Percentiles rank a stretch among this genome's conserved stretches.
These are phyloP conservation scores for Suhomyces wounanorum DNA, from an alignment of 1,139 yeast species.

Conservation along the genomic window DNA sequence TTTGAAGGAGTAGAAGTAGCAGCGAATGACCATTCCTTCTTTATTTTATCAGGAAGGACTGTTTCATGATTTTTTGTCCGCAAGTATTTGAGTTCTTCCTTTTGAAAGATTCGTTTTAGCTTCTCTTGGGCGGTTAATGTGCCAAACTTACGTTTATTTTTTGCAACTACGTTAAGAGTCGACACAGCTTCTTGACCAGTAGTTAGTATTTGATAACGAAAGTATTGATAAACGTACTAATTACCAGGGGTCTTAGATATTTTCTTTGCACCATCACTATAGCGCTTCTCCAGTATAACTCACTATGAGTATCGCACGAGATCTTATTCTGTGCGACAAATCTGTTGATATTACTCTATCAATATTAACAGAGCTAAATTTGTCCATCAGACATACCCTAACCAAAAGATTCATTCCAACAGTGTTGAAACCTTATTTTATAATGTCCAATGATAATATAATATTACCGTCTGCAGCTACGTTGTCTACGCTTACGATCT, in stretches of 20 bases:
- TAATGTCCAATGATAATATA: constrained; percentile 39
- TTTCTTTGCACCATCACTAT: background rate
- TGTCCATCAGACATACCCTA: background rate
- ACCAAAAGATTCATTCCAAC: background rate
- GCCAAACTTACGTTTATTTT: background rate
- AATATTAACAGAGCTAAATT: background rate
- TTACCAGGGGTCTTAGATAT: too few relatives aligned
- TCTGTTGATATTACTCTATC: background rate
- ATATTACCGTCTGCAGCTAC: constrained; percentile 44
- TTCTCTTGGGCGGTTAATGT: background rate
- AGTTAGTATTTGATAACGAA: background rate
- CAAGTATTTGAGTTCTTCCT: background rate
- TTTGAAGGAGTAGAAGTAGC: constrained; percentile 21
- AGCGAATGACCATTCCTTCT: constrained; percentile 13
- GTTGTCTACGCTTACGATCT: constrained; percentile 36
- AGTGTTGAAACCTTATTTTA: background rate
- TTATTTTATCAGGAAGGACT: background rate
- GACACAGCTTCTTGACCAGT: background rate
- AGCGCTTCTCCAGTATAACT: background rate
- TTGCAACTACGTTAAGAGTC: background rate
- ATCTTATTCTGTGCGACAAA: background rate
- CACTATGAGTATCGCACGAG: background rate
- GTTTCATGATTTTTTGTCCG: background rate
- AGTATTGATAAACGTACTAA: background rate
- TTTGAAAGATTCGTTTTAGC: constrained; percentile 1